Evolutionary conservation across 257 asterid genomes (phyloP).

Genomic region (Plantago major): DNA sequence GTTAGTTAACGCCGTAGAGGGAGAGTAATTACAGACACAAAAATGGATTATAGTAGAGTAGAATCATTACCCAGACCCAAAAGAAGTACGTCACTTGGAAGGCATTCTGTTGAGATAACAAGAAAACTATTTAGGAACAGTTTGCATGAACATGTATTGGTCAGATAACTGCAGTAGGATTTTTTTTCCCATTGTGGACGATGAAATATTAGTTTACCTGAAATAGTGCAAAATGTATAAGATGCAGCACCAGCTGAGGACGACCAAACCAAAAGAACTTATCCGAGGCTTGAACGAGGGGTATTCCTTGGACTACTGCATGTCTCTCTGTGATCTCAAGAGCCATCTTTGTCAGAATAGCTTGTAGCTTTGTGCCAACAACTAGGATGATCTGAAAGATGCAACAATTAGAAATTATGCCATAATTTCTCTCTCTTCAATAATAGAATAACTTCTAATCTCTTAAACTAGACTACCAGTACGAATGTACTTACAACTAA

Average conservation of each 20-base stretch:
- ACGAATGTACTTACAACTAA: constrained; percentile 51
- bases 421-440: not conserved
- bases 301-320: constrained; percentile 90
- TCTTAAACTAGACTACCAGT: constrained; percentile 6
- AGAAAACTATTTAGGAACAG: not conserved
- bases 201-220: constrained; percentile 42
- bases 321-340: constrained; percentile 73
- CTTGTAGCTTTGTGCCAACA: constrained; percentile 86
- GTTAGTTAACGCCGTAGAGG: not conserved
- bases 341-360: constrained; percentile 81
- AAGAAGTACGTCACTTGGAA: constrained; percentile 78
- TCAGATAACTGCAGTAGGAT: constrained; percentile 25
- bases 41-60: not conserved
- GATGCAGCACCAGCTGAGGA: constrained; percentile 65
- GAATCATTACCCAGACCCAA: constrained; percentile 79
- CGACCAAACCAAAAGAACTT: constrained; percentile 76
- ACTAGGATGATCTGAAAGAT: constrained; percentile 64
- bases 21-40: constrained; percentile 25
- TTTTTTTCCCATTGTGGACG: constrained; percentile 34
- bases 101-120: constrained; percentile 63
- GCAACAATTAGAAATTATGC: constrained; percentile 5
- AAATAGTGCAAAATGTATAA: constrained; percentile 78
- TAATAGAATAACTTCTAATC: constrained; percentile 12
- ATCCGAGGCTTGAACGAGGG: constrained; percentile 83
- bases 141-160: constrained; percentile 30